Conservation (phyloP, 148 eudicot species). For the Persicaria tinctoria region DNA sequence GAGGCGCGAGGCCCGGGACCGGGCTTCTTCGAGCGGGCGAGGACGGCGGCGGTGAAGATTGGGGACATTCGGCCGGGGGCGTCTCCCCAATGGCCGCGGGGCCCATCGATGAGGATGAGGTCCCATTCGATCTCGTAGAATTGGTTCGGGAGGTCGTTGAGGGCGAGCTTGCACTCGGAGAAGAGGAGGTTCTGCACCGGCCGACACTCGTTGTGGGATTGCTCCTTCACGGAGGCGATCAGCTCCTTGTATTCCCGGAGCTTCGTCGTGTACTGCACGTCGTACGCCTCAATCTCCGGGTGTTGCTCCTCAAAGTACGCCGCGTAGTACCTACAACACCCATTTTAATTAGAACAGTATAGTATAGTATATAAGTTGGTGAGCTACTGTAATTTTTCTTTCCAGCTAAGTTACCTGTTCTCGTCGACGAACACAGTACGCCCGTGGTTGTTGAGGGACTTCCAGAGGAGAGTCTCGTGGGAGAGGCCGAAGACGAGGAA, state of each 20-base stretch:
- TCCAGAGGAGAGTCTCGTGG: slow-evolving; percentile 65
- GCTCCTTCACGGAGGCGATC: slow-evolving; percentile 36
- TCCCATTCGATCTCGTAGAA: slow-evolving; percentile 74
- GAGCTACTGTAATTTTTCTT: too few species aligned
- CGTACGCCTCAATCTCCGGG: slow-evolving; percentile 69
- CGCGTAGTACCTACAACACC: slow-evolving; percentile 38
- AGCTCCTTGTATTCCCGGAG: slow-evolving; percentile 42
- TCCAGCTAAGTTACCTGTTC: slow-evolving; percentile 24
- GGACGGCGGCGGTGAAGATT: slow-evolving; percentile 61
- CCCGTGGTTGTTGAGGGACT: slow-evolving; percentile 56
- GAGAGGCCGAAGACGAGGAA: slow-evolving; percentile 75
- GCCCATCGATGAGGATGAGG: slow-evolving; percentile 63
- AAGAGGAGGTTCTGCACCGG: slow-evolving; percentile 71
- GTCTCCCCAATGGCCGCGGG: slow-evolving; percentile 66
- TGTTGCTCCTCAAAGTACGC: slow-evolving; percentile 63
- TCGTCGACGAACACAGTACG: slow-evolving; percentile 72
- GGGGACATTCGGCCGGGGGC: slow-evolving; percentile 74
- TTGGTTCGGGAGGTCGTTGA: slow-evolving; percentile 72
- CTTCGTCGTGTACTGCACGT: slow-evolving; percentile 66
- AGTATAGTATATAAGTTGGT: too few species aligned
- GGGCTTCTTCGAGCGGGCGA: slow-evolving; percentile 60
- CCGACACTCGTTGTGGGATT: slow-evolving; percentile 49
- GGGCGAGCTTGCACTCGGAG: slow-evolving; percentile 62
- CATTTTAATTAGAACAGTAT: too few species aligned
- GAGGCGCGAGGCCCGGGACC: slow-evolving; percentile 8